phyloP scores from a whole-genome alignment of 1,284 basidiomycete species.

The Cronartium quercuum region DNA sequence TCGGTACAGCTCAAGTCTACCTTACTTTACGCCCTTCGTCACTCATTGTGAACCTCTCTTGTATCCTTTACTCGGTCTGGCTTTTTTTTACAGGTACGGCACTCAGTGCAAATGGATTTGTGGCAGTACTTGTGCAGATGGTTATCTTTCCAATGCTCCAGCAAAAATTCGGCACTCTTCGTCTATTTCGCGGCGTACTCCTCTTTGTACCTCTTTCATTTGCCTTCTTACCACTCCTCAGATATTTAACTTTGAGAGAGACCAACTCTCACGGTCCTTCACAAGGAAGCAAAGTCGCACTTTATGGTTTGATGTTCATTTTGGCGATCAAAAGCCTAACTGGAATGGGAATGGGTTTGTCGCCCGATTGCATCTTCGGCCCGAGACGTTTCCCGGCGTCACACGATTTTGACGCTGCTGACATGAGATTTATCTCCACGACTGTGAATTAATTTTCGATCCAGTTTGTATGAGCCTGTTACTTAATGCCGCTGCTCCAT shows the following conservation, averaged over 20 bases:
- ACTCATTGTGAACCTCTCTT: not conserved
- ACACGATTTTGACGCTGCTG: not conserved
- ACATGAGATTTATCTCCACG: not conserved
- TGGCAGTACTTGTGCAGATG: slow-evolving; percentile 12
- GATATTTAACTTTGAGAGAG: not conserved
- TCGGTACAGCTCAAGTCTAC: slow-evolving; percentile 3
- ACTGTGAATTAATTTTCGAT: too few relatives aligned
- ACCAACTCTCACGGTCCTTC: not conserved
- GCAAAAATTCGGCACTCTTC: slow-evolving; percentile 18
- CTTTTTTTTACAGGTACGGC: slow-evolving; percentile 11
- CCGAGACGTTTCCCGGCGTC: not conserved
- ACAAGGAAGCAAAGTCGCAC: not conserved
- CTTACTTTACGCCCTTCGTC: not conserved
- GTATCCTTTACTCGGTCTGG: not conserved
- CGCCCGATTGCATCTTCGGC: not conserved
- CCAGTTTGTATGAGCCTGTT: slow-evolving; percentile 18
- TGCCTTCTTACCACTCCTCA: slow-evolving; percentile 1
- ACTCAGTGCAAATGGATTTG: slow-evolving; percentile 27
- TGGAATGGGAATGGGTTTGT: slow-evolving; percentile 12
- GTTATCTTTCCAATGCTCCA: slow-evolving; percentile 14
- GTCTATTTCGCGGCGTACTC: slow-evolving; percentile 8
- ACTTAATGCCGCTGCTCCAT: slow-evolving; percentile 26
- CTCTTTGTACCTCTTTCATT: slow-evolving; percentile 6
- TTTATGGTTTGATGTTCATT: not conserved
- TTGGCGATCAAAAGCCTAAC: slow-evolving; percentile 29